Percentiles rank a stretch among this genome's conserved stretches.
These are phyloP conservation scores for Globisporangium spinosum DNA, from an alignment of 352 stramenopile genomes.

Conservation along the genomic window DNA sequence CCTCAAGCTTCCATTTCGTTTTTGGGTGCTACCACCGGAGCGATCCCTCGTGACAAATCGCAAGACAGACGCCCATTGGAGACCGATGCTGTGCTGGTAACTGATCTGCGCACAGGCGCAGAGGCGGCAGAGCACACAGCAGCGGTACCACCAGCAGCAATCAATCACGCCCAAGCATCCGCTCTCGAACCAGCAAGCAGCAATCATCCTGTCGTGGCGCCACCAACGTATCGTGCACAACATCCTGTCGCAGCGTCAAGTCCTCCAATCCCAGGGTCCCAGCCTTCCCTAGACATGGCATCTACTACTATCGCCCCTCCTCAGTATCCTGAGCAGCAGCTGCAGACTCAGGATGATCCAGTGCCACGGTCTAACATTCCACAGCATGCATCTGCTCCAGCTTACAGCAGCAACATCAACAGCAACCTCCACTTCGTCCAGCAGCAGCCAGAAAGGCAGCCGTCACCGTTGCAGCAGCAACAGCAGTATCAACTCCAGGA, in stretches of 20 bases:
- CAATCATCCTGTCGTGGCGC: background rate
- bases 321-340: constrained; percentile 1
- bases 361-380: background rate
- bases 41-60: background rate
- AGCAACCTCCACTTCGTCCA: background rate
- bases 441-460: background rate
- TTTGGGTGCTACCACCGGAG: background rate
- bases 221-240: background rate
- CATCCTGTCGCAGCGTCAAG: background rate
- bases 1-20: background rate
- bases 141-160: background rate
- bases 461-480: background rate
- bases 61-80: background rate
- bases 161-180: background rate
- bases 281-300: background rate
- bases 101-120: background rate
- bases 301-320: background rate
- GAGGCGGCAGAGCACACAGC: background rate
- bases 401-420: background rate
- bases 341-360: background rate
- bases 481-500: background rate
- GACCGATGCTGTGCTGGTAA: background rate
- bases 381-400: background rate
- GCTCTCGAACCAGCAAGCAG: background rate
- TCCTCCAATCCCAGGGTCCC: background rate